Evolutionary conservation across 768 basidiomycete species (phyloP).

Genomic region (Pulveroboletus sp.): DNA sequence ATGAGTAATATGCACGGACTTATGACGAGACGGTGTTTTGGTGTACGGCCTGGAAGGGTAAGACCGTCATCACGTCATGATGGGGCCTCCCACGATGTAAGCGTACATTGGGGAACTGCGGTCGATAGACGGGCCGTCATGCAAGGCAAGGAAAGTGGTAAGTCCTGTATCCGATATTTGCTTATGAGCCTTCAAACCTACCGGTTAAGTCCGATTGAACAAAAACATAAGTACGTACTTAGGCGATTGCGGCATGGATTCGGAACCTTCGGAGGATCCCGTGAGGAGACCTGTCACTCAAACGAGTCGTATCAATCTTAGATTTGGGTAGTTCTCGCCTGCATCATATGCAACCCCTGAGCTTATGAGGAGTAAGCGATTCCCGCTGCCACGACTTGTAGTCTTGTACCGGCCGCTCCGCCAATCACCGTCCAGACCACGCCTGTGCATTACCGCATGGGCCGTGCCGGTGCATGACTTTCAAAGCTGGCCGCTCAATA

Average conservation of each 20-base stretch:
- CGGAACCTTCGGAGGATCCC: constrained; percentile 24
- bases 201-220: constrained; percentile 15
- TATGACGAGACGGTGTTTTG: constrained; percentile 29
- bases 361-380: constrained; percentile 7
- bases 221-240: constrained; percentile 11
- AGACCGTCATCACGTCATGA: constrained; percentile 29
- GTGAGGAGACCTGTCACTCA: constrained; percentile 15
- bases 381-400: constrained; percentile 2
- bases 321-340: constrained; percentile 21
- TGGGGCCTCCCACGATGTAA: constrained; percentile 26
- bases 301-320: constrained; percentile 27
- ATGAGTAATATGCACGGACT: constrained; percentile 24
- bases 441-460: not conserved
- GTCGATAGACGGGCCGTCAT: constrained; percentile 19
- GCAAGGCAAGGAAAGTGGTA: not conserved
- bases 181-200: constrained; percentile 3
- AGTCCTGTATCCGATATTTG: not conserved
- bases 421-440: constrained; percentile 3
- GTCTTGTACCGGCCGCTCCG: constrained; percentile 4
- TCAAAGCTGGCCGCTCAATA: constrained; percentile 9
- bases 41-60: constrained; percentile 24
- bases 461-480: not conserved
- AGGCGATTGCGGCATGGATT: constrained; percentile 18
- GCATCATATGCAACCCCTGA: constrained; percentile 20
- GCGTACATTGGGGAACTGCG: constrained; percentile 12